Conservation (phyloP, 139 green algal species). For the Tetraselmis striata region DNA sequence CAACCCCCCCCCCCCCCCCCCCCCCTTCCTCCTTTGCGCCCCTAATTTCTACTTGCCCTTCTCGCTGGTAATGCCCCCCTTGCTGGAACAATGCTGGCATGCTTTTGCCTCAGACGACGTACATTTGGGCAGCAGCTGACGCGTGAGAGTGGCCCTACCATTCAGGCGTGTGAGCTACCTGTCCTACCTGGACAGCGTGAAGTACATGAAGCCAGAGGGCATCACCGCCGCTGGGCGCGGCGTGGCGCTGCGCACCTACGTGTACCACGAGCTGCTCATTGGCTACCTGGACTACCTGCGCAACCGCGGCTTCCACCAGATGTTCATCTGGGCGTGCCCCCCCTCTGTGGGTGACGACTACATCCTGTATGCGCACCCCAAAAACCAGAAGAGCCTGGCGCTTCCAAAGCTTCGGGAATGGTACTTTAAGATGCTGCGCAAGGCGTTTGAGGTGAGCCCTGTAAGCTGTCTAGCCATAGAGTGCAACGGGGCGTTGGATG, state of each 20-base stretch:
- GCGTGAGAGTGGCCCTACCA: too few species aligned
- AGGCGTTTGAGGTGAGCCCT: constrained; percentile 12
- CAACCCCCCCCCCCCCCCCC: background rate
- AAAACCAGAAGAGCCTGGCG: constrained; percentile 75
- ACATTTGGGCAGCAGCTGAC: constrained; percentile 32
- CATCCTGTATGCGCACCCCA: constrained; percentile 98
- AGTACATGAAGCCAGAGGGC: constrained; percentile 91
- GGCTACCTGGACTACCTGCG: constrained; percentile 87
- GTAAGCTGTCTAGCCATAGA: too few species aligned
- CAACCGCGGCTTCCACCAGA: constrained; percentile 76
- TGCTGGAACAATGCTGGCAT: too few species aligned
- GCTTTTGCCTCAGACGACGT: too few species aligned
- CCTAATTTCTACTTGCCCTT: too few species aligned
- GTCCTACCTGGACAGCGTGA: constrained; percentile 95
- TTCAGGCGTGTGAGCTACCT: constrained; percentile 63
- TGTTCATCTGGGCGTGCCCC: constrained; percentile 99
- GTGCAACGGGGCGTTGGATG: too few species aligned
- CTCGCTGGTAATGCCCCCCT: too few species aligned
- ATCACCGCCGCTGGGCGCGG: constrained; percentile 16
- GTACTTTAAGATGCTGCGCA: constrained; percentile 87
- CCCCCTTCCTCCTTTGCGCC: too few species aligned
- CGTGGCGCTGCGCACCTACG: constrained; percentile 81
- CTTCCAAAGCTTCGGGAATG: constrained; percentile 73
- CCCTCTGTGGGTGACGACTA: constrained; percentile 96
- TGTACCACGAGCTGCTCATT: constrained; percentile 95